These are phyloP conservation scores for Aspergillus quadrilineatus DNA, from an alignment of 2,329 filamentous ascomycete genomes.

Conservation along the genomic window DNA sequence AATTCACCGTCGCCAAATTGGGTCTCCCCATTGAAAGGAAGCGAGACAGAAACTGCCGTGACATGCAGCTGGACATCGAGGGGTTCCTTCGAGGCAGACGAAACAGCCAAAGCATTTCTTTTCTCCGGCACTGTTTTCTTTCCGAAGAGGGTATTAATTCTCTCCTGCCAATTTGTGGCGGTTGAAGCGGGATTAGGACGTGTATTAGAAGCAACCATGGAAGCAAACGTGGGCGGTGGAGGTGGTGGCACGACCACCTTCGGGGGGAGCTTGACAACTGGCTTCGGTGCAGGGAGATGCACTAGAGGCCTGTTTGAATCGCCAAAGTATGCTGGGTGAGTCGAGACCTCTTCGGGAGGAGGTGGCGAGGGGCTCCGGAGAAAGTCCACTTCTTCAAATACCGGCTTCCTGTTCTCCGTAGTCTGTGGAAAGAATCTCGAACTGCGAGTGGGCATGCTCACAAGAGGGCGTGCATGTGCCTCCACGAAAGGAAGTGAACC, in stretches of 20 bases:
- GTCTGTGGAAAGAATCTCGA: slow-evolving; percentile 51
- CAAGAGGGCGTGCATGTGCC: slow-evolving; percentile 33
- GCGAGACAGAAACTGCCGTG: slow-evolving; percentile 66
- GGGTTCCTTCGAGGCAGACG: slow-evolving; percentile 66
- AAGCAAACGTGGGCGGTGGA: slow-evolving; percentile 49
- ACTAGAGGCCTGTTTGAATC: slow-evolving; percentile 54
- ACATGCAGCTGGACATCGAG: slow-evolving; percentile 57
- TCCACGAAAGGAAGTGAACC: slow-evolving; percentile 39
- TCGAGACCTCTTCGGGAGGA: slow-evolving; percentile 57
- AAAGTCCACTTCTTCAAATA: slow-evolving; percentile 32
- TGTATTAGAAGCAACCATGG: slow-evolving; percentile 41
- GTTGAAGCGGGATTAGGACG: slow-evolving; percentile 46
- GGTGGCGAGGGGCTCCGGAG: slow-evolving; percentile 50
- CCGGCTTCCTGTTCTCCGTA: slow-evolving; percentile 37
- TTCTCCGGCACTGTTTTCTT: slow-evolving; percentile 57
- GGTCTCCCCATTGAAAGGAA: slow-evolving; percentile 52
- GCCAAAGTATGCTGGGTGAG: slow-evolving; percentile 57
- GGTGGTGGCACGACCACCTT: slow-evolving; percentile 44
- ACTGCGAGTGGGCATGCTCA: slow-evolving; percentile 40
- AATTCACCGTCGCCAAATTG: slow-evolving; percentile 48
- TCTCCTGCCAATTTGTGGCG: slow-evolving; percentile 69
- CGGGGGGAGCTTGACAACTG: slow-evolving; percentile 79
- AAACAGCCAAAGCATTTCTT: slow-evolving; percentile 58
- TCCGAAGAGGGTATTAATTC: slow-evolving; percentile 75
- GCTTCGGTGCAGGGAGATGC: slow-evolving; percentile 60